Evolutionary conservation across 1,284 basidiomycete genomes (phyloP).

Genomic region (Puccinia novopanici): DNA sequence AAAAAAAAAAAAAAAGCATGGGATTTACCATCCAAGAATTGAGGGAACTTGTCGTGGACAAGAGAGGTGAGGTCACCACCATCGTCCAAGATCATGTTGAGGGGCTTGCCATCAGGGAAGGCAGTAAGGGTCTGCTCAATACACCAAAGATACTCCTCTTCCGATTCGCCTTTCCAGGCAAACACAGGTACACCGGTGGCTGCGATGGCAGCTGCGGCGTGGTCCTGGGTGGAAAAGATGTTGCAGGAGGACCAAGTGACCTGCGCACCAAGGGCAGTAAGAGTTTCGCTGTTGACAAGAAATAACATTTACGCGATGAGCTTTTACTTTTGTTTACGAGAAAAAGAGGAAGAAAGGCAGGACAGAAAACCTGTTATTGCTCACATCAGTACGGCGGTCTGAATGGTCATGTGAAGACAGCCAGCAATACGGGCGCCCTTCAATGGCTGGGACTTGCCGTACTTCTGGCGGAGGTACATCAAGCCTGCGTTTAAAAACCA

Average conservation of each 20-base stretch:
- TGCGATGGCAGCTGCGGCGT: slow-evolving; percentile 96
- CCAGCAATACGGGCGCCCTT: slow-evolving; percentile 95
- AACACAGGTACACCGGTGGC: slow-evolving; percentile 97
- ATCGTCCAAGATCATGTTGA: slow-evolving; percentile 99
- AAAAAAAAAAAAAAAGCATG: background rate
- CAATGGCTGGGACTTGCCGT: slow-evolving; percentile 79
- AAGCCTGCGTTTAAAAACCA: slow-evolving; percentile 54
- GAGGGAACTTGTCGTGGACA: slow-evolving; percentile 94
- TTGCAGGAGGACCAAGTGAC: slow-evolving; percentile 99
- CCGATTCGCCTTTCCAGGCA: slow-evolving; percentile 99
- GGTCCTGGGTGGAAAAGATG: slow-evolving; percentile 98
- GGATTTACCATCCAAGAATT: slow-evolving; percentile 71
- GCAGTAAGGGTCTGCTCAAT: slow-evolving; percentile 91
- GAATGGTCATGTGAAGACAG: slow-evolving; percentile 97
- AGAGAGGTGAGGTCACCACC: slow-evolving; percentile 94
- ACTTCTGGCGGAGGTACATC: slow-evolving; percentile 64
- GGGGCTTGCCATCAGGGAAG: slow-evolving; percentile 69
- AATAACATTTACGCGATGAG: slow-evolving; percentile 30
- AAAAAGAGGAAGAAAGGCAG: too few relatives aligned
- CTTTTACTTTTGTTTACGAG: background rate
- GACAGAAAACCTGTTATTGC: slow-evolving; percentile 42
- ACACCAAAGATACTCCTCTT: slow-evolving; percentile 98
- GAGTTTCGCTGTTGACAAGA: slow-evolving; percentile 92
- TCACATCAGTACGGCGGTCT: slow-evolving; percentile 66
- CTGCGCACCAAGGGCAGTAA: slow-evolving; percentile 90